Percentiles rank a stretch among this genome's conserved stretches.
These are phyloP conservation scores for Phlebopus sp. DNA, from an alignment of 1,284 basidiomycete species.

Conservation along the genomic window DNA sequence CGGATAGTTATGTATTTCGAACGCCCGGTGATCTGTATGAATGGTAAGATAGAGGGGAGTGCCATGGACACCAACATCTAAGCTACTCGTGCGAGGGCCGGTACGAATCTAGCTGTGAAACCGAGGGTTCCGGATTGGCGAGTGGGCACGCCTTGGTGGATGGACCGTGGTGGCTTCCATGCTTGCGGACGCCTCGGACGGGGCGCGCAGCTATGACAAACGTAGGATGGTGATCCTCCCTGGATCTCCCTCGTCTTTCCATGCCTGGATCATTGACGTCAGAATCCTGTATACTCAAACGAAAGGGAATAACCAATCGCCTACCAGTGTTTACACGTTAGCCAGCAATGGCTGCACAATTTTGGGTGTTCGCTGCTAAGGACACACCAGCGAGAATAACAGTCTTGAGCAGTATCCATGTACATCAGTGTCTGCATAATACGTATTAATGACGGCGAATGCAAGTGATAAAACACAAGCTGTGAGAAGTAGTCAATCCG, in stretches of 20 bases:
- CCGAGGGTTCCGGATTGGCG: background rate
- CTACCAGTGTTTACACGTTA: slow-evolving; percentile 28
- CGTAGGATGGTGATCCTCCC: slow-evolving; percentile 28
- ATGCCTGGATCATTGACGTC: slow-evolving; percentile 15
- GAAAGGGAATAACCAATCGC: background rate
- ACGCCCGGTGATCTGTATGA: background rate
- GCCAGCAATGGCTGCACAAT: slow-evolving; percentile 21
- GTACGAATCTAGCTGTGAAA: slow-evolving; percentile 8
- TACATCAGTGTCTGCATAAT: slow-evolving; percentile 16
- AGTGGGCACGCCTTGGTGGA: slow-evolving; percentile 5
- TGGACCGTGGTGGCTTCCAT: slow-evolving; percentile 20
- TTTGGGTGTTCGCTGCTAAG: slow-evolving; percentile 28
- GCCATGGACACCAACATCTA: background rate
- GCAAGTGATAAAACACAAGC: no score
- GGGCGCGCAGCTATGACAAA: slow-evolving; percentile 25
- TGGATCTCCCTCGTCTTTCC: slow-evolving; percentile 26
- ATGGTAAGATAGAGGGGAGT: background rate
- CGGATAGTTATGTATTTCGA: no score
- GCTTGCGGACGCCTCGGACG: slow-evolving; percentile 17
- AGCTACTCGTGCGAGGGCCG: slow-evolving; percentile 15
- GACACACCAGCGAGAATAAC: slow-evolving; percentile 28
- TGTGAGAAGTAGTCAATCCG: no score
- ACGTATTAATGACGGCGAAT: background rate
- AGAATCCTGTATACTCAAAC: background rate
- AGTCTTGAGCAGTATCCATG: slow-evolving; percentile 31